Conservation (phyloP, 2,329 filamentous ascomycete genomes). For the Graphilbum sp. region DNA sequence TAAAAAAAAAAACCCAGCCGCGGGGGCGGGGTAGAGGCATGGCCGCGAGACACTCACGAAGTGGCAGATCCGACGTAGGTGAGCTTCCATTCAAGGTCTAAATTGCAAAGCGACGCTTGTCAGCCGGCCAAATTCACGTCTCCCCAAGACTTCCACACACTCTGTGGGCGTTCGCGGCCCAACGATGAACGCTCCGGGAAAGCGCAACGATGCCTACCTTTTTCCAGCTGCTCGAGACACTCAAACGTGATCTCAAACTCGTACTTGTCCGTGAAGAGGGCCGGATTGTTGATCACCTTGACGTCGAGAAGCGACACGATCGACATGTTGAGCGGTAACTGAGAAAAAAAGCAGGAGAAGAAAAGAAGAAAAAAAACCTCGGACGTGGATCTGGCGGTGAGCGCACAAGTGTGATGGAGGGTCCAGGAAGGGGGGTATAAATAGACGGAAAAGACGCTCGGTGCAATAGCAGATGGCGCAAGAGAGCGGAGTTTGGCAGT, state of each 20-base stretch:
- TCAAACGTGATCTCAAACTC: slow-evolving; percentile 98
- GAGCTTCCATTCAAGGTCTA: slow-evolving; percentile 97
- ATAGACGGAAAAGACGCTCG: too few species aligned
- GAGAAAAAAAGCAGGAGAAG: not conserved
- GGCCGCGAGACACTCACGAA: slow-evolving; percentile 45
- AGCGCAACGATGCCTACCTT: slow-evolving; percentile 39
- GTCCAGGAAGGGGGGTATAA: too few species aligned
- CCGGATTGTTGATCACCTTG: slow-evolving; percentile 92
- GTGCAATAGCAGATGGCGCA: too few species aligned
- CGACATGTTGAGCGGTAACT: slow-evolving; percentile 84
- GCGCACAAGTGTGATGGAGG: too few species aligned
- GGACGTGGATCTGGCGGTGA: too few species aligned
- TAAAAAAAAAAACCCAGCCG: not conserved
- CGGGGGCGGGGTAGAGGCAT: slow-evolving; percentile 6
- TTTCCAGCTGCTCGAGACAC: slow-evolving; percentile 85
- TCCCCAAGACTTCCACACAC: too few species aligned
- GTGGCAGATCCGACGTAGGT: slow-evolving; percentile 98
- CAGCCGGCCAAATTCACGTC: too few species aligned
- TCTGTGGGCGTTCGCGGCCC: too few species aligned
- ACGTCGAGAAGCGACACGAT: slow-evolving; percentile 92
- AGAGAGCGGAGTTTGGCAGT: too few species aligned
- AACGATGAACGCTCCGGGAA: not conserved
- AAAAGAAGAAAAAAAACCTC: not conserved
- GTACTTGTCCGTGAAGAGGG: slow-evolving; percentile 82
- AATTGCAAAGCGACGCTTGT: not conserved